Conservation (phyloP, 768 basidiomycete species). For the Boletus reticulatus region DNA sequence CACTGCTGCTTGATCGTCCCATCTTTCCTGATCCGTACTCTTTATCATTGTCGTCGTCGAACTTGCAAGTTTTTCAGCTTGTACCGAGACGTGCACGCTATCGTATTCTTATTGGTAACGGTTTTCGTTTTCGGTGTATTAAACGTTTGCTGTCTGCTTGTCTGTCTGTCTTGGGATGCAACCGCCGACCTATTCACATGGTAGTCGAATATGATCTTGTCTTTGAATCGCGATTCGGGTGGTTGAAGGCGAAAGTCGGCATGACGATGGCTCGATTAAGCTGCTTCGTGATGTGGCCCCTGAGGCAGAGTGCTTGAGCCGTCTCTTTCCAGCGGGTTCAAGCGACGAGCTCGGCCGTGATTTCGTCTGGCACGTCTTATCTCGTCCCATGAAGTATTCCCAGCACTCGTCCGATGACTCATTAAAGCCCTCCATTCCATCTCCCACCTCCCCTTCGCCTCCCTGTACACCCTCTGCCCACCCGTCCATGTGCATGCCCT, state of each 20-base stretch:
- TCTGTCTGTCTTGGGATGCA: constrained; percentile 1
- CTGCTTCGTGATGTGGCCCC: constrained; percentile 3
- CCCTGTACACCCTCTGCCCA: constrained; percentile 10
- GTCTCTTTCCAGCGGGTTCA: constrained; percentile 27
- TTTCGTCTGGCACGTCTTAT: constrained; percentile 21
- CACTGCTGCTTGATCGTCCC: constrained; percentile 19
- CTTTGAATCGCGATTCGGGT: background rate
- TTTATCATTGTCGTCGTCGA: constrained; percentile 10
- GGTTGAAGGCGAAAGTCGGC: constrained; percentile 1
- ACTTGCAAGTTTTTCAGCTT: constrained; percentile 7
- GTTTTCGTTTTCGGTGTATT: constrained; percentile 23
- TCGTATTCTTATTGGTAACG: constrained; percentile 35
- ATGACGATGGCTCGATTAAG: constrained; percentile 1
- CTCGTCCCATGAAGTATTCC: constrained; percentile 38
- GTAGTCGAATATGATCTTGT: constrained; percentile 4
- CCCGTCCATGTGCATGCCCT: constrained; percentile 5
- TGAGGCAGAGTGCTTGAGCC: constrained; percentile 11
- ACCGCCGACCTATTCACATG: constrained; percentile 13
- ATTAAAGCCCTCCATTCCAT: constrained; percentile 9
- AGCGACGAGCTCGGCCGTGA: constrained; percentile 11
- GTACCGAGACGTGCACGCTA: constrained; percentile 13
- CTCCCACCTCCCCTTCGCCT: constrained; percentile 1
- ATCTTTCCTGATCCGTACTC: constrained; percentile 4
- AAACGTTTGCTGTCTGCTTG: constrained; percentile 8
- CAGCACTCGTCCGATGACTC: constrained; percentile 48